Base-by-base conservation (phyloP, 139 green algal species). In the Picochlorum sp. region DNA sequence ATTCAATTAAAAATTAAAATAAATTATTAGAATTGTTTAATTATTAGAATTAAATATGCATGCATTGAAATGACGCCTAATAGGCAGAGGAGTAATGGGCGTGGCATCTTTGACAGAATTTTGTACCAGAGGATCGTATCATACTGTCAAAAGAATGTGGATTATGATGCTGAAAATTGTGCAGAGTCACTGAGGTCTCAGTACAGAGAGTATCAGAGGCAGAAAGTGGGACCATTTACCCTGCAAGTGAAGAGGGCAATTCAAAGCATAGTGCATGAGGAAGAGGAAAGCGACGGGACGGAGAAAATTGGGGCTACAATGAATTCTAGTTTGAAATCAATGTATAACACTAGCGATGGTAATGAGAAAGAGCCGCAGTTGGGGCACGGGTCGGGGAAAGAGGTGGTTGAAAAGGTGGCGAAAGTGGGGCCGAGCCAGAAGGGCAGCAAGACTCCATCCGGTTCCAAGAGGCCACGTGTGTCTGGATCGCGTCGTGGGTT, bases 161-260 rank as follows among this genome's bases (percentile, higher is more conserved):
- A 75, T 25, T 76, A 43, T 1, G 85, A 93, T 51, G 64, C 78
- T 4, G 81, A 91, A 4, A 73, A 68, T 7, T 72, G 85, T 12
- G 60, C 56, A 0, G 75, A 85, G 7, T 62, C 78, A 25, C 59
- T 93, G 49, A 50, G 79, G 2, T 33, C 40, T 9, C 63, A 47
- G 12, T 81, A 88, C 61, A 77, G 72, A 30, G 81, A 89, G 68
- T 91, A 93, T 57, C 57, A 80, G 52, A 67, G 85, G 2, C 67
- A 74, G 37, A 75, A 79, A 50, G 20, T 70, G 2, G 67, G 45
- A 0, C 59, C 72, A 4, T 81, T 93, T 51, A 61, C 57, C 2
- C 57, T 55, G 8, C 62, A 79, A 50, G 78, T 86, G 40, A 77
- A 52, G 40, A 28, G 20, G 44, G 22, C 6, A 20, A 20, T 33